phyloP scores from a whole-genome alignment of 2,329 filamentous ascomycete species.

The Cercospora sojina region DNA sequence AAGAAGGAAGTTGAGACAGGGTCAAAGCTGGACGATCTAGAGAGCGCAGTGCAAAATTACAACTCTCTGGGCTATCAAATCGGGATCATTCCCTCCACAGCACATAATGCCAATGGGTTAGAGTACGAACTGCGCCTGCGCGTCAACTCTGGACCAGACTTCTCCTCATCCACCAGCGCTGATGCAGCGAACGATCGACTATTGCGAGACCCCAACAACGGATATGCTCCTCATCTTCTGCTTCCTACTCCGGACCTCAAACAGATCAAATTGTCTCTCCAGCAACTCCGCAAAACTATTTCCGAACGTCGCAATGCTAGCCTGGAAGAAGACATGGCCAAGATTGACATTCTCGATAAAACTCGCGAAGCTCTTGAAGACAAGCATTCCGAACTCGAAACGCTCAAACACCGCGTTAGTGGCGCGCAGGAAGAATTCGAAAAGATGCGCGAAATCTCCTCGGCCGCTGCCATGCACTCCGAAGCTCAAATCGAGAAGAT shows the following conservation, averaged over 20 bases:
- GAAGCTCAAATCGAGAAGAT: slow-evolving; percentile 97
- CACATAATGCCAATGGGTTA: slow-evolving; percentile 77
- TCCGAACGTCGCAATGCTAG: slow-evolving; percentile 80
- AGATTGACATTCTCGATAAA: slow-evolving; percentile 87
- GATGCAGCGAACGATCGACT: slow-evolving; percentile 64
- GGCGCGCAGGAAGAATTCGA: slow-evolving; percentile 93
- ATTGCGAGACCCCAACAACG: slow-evolving; percentile 75
- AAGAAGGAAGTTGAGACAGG: slow-evolving; percentile 89
- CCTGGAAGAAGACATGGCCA: slow-evolving; percentile 89
- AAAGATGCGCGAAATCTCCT: slow-evolving; percentile 78
- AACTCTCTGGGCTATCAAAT: slow-evolving; percentile 94
- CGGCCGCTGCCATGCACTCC: slow-evolving; percentile 79
- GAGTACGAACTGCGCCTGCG: slow-evolving; percentile 83
- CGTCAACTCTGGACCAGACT: slow-evolving; percentile 76
- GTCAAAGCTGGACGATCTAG: slow-evolving; percentile 84
- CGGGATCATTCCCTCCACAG: slow-evolving; percentile 80
- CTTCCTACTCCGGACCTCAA: slow-evolving; percentile 86
- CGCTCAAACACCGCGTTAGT: slow-evolving; percentile 80
- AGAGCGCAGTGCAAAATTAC: slow-evolving; percentile 83
- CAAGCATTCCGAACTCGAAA: slow-evolving; percentile 88
- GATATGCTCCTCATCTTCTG: slow-evolving; percentile 86
- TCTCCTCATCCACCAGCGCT: slow-evolving; percentile 52
- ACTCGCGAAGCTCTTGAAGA: slow-evolving; percentile 97
- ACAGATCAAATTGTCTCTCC: slow-evolving; percentile 77
- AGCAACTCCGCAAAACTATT: slow-evolving; percentile 80